phyloP scores from a whole-genome alignment of 2,329 filamentous ascomycete species.

The Alternaria conjuncta region DNA sequence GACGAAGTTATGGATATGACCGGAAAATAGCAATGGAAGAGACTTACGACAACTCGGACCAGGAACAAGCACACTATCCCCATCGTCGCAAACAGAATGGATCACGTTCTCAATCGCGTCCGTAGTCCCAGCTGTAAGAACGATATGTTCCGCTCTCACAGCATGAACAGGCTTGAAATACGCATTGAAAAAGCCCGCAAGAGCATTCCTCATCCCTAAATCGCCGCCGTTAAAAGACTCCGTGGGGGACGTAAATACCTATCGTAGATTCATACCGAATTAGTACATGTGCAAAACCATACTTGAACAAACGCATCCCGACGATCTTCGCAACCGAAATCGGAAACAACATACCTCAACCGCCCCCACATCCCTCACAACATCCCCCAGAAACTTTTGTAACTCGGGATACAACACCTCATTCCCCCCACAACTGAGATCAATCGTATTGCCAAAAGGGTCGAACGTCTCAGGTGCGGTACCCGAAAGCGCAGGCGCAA shows the following conservation, averaged over 20 bases:
- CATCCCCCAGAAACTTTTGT: conserved; percentile 37
- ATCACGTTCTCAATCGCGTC: conserved; percentile 38
- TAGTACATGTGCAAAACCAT: neutral
- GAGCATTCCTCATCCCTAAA: conserved; percentile 20
- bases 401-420: conserved; percentile 36
- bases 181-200: conserved; percentile 38
- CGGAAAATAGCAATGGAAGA: no score
- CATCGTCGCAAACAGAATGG: conserved; percentile 39
- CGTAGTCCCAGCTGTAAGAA: conserved; percentile 34
- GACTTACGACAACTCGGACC: conserved; percentile 39
- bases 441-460: conserved; percentile 16
- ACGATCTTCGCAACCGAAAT: neutral
- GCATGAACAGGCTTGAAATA: conserved; percentile 36
- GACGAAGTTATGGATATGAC: neutral
- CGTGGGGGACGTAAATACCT: conserved; percentile 31
- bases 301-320: no score
- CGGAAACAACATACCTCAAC: conserved; percentile 16
- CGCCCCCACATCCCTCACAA: conserved; percentile 26
- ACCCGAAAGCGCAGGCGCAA: conserved; percentile 6
- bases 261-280: neutral
- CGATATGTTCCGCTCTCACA: conserved; percentile 35
- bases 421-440: conserved; percentile 37
- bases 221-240: conserved; percentile 25
- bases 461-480: neutral
- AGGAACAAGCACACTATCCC: conserved; percentile 40